These are phyloP conservation scores for Penicillium sp. DNA, from an alignment of 2,329 filamentous ascomycete genomes.

Conservation along the genomic window DNA sequence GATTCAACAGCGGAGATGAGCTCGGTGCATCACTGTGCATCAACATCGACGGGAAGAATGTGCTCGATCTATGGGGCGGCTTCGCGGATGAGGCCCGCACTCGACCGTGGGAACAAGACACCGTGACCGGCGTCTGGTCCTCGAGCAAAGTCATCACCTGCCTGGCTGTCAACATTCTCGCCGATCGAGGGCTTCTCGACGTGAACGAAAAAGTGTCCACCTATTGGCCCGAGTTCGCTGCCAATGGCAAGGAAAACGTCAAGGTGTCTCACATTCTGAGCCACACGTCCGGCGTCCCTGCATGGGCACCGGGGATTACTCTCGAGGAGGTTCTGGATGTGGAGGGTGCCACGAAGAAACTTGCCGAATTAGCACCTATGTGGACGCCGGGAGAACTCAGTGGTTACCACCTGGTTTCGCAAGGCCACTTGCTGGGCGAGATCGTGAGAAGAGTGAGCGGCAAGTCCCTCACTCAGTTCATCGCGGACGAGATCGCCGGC, in stretches of 20 bases:
- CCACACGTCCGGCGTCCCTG: constrained; percentile 16
- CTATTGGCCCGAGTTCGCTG: constrained; percentile 32
- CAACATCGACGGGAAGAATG: constrained; percentile 45
- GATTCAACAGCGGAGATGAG: constrained; percentile 37
- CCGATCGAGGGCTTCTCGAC: constrained; percentile 24
- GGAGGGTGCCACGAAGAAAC: constrained; percentile 19
- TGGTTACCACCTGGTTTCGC: constrained; percentile 34
- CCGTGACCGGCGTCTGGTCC: constrained; percentile 25
- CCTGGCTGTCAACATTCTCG: constrained; percentile 21
- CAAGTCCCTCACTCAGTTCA: constrained; percentile 40
- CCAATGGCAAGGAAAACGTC: constrained; percentile 26
- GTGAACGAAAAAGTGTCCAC: constrained; percentile 21
- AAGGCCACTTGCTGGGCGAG: constrained; percentile 42
- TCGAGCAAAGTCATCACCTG: constrained; percentile 23
- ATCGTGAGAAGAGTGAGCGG: constrained; percentile 40
- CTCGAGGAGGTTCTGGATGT: constrained; percentile 31
- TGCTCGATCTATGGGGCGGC: constrained; percentile 41
- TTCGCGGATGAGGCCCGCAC: constrained; percentile 20
- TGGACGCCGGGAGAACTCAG: constrained; percentile 37
- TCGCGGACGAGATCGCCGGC: constrained; percentile 38
- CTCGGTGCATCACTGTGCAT: constrained; percentile 41
- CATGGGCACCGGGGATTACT: constrained; percentile 26
- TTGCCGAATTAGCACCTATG: constrained; percentile 37
- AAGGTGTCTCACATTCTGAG: constrained; percentile 23
- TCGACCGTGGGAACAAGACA: constrained; percentile 35